Evolutionary conservation across 148 eudicot species (phyloP).

Genomic region (Heliosperma pusillum): DNA sequence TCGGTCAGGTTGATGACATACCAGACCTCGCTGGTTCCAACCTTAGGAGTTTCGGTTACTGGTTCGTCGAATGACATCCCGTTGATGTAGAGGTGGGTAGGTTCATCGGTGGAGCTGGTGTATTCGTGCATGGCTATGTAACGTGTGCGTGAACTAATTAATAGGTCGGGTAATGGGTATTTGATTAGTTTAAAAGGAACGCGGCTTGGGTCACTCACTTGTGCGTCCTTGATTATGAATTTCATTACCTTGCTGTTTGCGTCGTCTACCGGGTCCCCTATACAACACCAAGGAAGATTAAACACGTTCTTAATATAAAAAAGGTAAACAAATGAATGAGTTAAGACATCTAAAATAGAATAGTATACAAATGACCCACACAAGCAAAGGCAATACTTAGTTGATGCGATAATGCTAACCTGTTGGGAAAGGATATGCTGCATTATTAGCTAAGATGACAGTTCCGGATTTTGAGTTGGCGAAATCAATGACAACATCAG

Average conservation of each 20-base stretch:
- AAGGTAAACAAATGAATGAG: too few species aligned
- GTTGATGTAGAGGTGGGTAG: constrained; percentile 68
- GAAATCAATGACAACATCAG: constrained; percentile 72
- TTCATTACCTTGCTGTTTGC: constrained; percentile 71
- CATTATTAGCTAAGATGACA: constrained; percentile 52
- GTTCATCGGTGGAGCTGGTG: constrained; percentile 51
- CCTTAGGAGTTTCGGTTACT: constrained; percentile 69
- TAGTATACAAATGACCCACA: too few species aligned
- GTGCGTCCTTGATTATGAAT: constrained; percentile 40
- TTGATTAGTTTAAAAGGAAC: constrained; percentile 42
- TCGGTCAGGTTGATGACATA: constrained; percentile 75
- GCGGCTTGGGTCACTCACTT: constrained; percentile 26
- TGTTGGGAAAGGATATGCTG: constrained; percentile 67
- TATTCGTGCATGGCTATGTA: constrained; percentile 75
- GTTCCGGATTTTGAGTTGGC: constrained; percentile 37
- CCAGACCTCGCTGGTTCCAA: constrained; percentile 74
- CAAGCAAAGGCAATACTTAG: too few species aligned
- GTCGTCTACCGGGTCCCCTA: constrained; percentile 61
- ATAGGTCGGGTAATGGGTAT: constrained; percentile 46
- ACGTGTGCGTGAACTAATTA: constrained; percentile 40
- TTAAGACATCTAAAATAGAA: too few species aligned
- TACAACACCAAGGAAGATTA: too few species aligned
- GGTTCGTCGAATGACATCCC: constrained; percentile 59
- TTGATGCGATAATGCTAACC: constrained; percentile 23
- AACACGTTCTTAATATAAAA: too few species aligned